Evolutionary conservation across 768 basidiomycete species (phyloP).

Genomic region (Cyclocybe cylindracea): DNA sequence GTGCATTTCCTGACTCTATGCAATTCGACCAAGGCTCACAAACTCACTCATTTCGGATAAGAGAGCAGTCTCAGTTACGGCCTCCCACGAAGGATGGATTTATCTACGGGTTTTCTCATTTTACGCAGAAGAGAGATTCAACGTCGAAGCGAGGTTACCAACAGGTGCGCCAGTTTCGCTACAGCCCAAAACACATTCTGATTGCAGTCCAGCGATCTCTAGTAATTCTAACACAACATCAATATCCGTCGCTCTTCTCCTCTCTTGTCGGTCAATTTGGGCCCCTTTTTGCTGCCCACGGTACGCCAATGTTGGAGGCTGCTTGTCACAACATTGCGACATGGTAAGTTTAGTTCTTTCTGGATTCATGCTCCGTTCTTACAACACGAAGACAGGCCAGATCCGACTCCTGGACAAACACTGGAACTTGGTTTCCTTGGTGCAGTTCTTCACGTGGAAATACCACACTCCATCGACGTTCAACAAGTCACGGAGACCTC

Average conservation of each 20-base stretch:
- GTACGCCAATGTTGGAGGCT: conserved; percentile 78
- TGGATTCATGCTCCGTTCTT: conserved; percentile 3
- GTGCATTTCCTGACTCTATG: conserved; percentile 87
- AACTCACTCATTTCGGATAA: conserved; percentile 85
- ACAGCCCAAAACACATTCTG: not conserved
- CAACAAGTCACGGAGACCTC: conserved; percentile 68
- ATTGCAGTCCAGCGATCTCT: conserved; percentile 58
- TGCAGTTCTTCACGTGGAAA: conserved; percentile 66
- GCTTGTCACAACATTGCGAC: conserved; percentile 84
- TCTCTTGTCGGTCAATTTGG: conserved; percentile 66
- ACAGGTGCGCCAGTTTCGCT: conserved; percentile 47
- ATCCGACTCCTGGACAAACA: conserved; percentile 64
- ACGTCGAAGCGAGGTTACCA: conserved; percentile 76
- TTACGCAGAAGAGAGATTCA: conserved; percentile 68
- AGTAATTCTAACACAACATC: conserved; percentile 77
- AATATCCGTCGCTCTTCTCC: conserved; percentile 86
- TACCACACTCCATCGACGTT: conserved; percentile 69
- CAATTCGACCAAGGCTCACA: conserved; percentile 85
- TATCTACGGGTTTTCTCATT: conserved; percentile 78
- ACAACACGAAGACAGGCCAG: conserved; percentile 69
- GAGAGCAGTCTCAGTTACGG: conserved; percentile 41
- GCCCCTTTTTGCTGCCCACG: conserved; percentile 72
- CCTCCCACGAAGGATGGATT: conserved; percentile 59
- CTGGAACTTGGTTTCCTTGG: conserved; percentile 86
- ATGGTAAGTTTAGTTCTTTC: conserved; percentile 56